Conservation (phyloP, 2,329 filamentous ascomycete genomes). For the Macroventuria anomochaeta region DNA sequence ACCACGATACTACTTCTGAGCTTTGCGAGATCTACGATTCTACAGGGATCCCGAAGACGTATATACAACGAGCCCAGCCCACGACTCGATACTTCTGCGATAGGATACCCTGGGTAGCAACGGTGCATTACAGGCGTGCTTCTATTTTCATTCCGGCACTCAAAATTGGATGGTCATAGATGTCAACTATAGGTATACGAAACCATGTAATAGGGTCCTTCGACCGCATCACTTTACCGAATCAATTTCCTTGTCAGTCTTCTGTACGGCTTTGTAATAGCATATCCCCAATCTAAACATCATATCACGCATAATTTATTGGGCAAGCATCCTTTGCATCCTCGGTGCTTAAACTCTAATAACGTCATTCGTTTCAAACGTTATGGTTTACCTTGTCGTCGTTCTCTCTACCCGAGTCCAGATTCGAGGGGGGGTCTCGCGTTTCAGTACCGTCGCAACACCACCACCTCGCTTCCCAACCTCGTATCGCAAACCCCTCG, state of each 20-base stretch:
- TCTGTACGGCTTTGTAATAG: conserved; percentile 17
- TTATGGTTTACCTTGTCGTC: not conserved
- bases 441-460: conserved; percentile 44
- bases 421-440: not conserved
- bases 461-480: conserved; percentile 24
- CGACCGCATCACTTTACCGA: conserved; percentile 11
- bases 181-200: conserved; percentile 6
- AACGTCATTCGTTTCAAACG: conserved; percentile 11
- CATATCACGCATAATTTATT: conserved; percentile 1
- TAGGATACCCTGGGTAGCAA: conserved; percentile 15
- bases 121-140: conserved; percentile 14
- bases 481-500: conserved; percentile 15
- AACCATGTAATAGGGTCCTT: conserved; percentile 12
- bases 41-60: conserved; percentile 15
- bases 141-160: not conserved
- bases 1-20: conserved; percentile 34
- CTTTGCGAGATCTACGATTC: conserved; percentile 14
- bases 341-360: not conserved
- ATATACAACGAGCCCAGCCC: conserved; percentile 18
- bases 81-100: conserved; percentile 12
- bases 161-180: conserved; percentile 11
- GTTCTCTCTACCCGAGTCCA: not conserved
- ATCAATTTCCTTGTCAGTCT: conserved; percentile 14
- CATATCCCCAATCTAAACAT: conserved; percentile 8
- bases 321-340: not conserved